Evolutionary conservation across 169 alveolate genomes (phyloP).

Genomic region (Plasmodium gaboni): DNA sequence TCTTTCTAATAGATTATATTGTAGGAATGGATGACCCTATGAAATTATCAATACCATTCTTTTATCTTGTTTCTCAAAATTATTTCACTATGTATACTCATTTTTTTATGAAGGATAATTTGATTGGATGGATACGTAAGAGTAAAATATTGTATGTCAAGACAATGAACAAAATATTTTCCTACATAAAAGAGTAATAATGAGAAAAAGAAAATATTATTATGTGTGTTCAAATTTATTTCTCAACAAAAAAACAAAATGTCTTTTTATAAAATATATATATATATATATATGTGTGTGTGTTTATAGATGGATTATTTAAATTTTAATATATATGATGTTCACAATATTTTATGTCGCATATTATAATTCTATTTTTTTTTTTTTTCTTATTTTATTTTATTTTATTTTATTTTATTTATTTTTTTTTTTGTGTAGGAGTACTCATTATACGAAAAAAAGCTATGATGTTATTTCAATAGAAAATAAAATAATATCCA

Average conservation of each 20-base stretch:
- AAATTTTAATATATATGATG: not conserved
- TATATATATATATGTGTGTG: not conserved
- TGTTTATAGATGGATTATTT: not conserved
- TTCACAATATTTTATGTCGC: too few relatives aligned
- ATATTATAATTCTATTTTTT: too few relatives aligned
- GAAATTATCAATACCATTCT: conserved; percentile 58
- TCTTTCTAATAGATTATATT: conserved; percentile 49
- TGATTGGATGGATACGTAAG: conserved; percentile 60
- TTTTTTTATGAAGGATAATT: conserved; percentile 62
- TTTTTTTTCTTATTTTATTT: not conserved
- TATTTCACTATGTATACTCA: conserved; percentile 40
- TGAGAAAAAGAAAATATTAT: not conserved
- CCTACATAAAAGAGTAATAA: conserved; percentile 36
- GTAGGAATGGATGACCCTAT: conserved; percentile 56
- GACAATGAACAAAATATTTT: conserved; percentile 12
- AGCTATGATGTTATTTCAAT: conserved; percentile 37
- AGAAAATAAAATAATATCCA: conserved; percentile 63
- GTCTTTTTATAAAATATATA: not conserved
- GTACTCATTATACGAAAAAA: conserved; percentile 19
- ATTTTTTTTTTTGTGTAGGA: conserved; percentile 12
- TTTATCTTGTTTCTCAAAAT: conserved; percentile 32
- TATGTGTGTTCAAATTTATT: not conserved
- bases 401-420: conserved; percentile 8
- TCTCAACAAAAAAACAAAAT: not conserved
- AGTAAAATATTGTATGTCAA: conserved; percentile 20